Conservation (phyloP, 345 rosid species). For the Linum tenue region DNA sequence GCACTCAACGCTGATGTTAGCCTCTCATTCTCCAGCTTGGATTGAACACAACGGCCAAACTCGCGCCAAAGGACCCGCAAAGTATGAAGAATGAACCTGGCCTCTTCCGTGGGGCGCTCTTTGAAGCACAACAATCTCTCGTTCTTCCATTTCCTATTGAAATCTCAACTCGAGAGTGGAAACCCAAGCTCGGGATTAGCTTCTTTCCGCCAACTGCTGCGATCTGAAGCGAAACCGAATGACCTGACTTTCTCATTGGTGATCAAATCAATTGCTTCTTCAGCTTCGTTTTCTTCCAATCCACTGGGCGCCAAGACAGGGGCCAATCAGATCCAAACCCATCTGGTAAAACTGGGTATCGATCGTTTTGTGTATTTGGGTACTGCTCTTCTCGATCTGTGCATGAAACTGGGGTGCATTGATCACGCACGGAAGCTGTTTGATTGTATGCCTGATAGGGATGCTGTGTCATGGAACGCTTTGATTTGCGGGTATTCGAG, state of each 20-base stretch:
- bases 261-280: constrained; percentile 32
- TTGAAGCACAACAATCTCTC: constrained; percentile 22
- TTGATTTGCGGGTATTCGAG: constrained; percentile 65
- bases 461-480: constrained; percentile 71
- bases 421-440: constrained; percentile 35
- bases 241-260: constrained; percentile 50
- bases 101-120: background rate
- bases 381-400: constrained; percentile 43
- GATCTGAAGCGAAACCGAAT: constrained; percentile 34
- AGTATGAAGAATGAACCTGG: constrained; percentile 16
- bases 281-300: constrained; percentile 12
- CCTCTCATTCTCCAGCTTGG: too few relatives aligned
- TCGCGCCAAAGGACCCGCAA: constrained; percentile 3
- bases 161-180: constrained; percentile 29
- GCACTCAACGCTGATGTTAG: too few relatives aligned
- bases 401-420: constrained; percentile 35
- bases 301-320: constrained; percentile 17
- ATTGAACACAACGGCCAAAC: background rate
- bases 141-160: constrained; percentile 40
- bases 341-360: constrained; percentile 43
- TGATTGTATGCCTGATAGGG: constrained; percentile 60
- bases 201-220: constrained; percentile 46
- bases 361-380: constrained; percentile 43
- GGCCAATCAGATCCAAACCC: constrained; percentile 40
- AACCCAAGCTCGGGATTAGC: constrained; percentile 29